A percentile compares a stretch with the other conserved stretches of the same genome.
phyloP scores from a whole-genome alignment of 371 early-diverging fungal genomes.

The Batrachochytrium dendrobatidis region DNA sequence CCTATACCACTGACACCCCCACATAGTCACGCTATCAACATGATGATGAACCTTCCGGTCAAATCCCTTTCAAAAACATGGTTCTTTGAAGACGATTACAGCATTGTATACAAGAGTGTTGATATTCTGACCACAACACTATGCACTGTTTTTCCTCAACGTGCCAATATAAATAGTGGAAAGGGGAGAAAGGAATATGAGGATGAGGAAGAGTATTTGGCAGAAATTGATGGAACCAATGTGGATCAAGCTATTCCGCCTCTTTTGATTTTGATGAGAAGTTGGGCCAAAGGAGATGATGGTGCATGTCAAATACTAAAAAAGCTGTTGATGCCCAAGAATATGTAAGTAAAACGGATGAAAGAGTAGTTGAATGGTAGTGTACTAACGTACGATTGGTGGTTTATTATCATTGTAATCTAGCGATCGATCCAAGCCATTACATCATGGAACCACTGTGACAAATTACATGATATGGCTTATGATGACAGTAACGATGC shows the following conservation, averaged over 20 bases:
- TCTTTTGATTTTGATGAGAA: conserved; percentile 47
- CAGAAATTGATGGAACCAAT: neutral
- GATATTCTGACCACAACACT: conserved; percentile 42
- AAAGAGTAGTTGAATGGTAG: neutral
- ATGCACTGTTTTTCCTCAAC: conserved; percentile 13
- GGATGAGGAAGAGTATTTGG: conserved; percentile 8
- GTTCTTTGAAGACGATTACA: conserved; percentile 29
- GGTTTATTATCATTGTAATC: neutral
- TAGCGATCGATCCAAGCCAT: conserved; percentile 66
- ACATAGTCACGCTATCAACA: conserved; percentile 66
- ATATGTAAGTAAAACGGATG: conserved; percentile 46
- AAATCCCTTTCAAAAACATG: conserved; percentile 31
- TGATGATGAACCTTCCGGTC: conserved; percentile 55
- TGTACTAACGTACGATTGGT: too few species aligned
- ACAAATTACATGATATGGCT: conserved; percentile 61
- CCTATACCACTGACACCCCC: conserved; percentile 56
- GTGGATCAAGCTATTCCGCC: conserved; percentile 55
- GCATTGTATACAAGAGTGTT: conserved; percentile 26
- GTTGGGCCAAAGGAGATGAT: conserved; percentile 44
- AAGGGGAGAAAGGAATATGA: conserved; percentile 2
- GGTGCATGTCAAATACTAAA: conserved; percentile 31
- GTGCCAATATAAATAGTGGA: neutral
- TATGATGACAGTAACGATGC: conserved; percentile 57
- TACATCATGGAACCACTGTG: conserved; percentile 61
- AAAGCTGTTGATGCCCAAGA: conserved; percentile 46